Conservation (phyloP, 2,329 filamentous ascomycete genomes). For the Exophiala sideris region DNA sequence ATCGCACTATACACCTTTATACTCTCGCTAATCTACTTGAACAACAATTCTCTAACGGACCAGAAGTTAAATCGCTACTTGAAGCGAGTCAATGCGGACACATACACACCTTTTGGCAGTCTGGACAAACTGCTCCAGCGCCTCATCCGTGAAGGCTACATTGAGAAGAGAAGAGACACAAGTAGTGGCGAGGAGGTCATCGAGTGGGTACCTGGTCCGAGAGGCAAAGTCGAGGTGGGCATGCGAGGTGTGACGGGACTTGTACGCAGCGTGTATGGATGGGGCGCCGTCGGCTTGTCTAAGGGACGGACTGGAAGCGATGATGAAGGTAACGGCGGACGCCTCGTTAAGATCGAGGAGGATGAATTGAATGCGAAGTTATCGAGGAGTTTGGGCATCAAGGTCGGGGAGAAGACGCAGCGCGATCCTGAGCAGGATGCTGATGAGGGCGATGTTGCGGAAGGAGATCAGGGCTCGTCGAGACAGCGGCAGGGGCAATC, state of each 20-base stretch:
- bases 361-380: constrained; percentile 60
- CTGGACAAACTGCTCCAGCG: constrained; percentile 71
- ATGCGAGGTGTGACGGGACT: constrained; percentile 70
- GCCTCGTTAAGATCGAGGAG: constrained; percentile 25
- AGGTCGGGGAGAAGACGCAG: constrained; percentile 1
- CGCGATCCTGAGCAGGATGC: not conserved
- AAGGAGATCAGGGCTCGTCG: not conserved
- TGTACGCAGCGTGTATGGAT: constrained; percentile 56
- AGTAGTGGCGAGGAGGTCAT: constrained; percentile 69
- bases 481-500: not conserved
- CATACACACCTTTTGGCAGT: constrained; percentile 69
- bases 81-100: constrained; percentile 68
- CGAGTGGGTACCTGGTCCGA: constrained; percentile 79
- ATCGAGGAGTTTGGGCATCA: constrained; percentile 58
- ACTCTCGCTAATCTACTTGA: constrained; percentile 71
- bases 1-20: constrained; percentile 76
- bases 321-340: constrained; percentile 26
- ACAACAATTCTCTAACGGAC: constrained; percentile 70
- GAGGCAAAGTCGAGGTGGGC: constrained; percentile 81
- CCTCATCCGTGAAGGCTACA: constrained; percentile 78
- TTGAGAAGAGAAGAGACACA: constrained; percentile 69
- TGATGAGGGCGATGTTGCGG: not conserved
- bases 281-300: constrained; percentile 19
- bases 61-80: constrained; percentile 75
- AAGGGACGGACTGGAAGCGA: constrained; percentile 22